Evolutionary conservation across 2,329 filamentous ascomycete genomes (phyloP).

Genomic region (Exophiala sp.): DNA sequence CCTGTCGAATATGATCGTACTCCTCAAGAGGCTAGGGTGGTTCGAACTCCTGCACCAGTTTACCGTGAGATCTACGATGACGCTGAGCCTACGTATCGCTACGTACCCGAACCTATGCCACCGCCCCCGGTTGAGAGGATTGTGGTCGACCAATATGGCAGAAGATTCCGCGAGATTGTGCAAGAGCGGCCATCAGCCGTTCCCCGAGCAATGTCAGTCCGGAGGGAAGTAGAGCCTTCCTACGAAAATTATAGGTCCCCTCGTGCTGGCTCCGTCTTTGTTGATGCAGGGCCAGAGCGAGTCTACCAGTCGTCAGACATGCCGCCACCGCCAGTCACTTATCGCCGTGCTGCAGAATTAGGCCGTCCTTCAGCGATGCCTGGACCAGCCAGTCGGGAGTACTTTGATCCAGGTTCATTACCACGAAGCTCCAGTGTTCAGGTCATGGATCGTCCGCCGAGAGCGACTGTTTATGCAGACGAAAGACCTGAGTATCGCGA

Average conservation of each 20-base stretch:
- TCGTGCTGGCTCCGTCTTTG: slow-evolving; percentile 39
- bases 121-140: slow-evolving; percentile 62
- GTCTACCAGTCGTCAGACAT: slow-evolving; percentile 43
- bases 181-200: slow-evolving; percentile 37
- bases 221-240: slow-evolving; percentile 15
- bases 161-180: slow-evolving; percentile 66
- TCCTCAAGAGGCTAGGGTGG: slow-evolving; percentile 45
- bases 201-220: slow-evolving; percentile 28
- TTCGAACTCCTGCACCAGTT: slow-evolving; percentile 35
- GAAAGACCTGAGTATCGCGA: slow-evolving; percentile 62
- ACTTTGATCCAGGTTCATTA: slow-evolving; percentile 33
- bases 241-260: slow-evolving; percentile 23
- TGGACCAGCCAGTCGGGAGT: slow-evolving; percentile 14
- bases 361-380: slow-evolving; percentile 28
- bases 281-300: slow-evolving; percentile 40
- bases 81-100: slow-evolving; percentile 42
- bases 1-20: slow-evolving; percentile 33
- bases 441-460: slow-evolving; percentile 39
- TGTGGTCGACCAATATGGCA: slow-evolving; percentile 77
- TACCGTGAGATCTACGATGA: slow-evolving; percentile 43
- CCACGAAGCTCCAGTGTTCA: slow-evolving; percentile 39
- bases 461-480: slow-evolving; percentile 51
- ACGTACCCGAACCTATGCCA: slow-evolving; percentile 37
- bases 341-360: slow-evolving; percentile 41
- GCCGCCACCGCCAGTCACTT: slow-evolving; percentile 40